A percentile compares a stretch with the other conserved stretches of the same genome.
Evolutionary conservation across 306 rosid genomes (phyloP).

Genomic region (apple (Malus domestica)): ASM211411v1 NC_041792.1:22786907-22787406

Average conservation of each 20-base stretch:
- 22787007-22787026: constrained; percentile 85
- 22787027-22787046: constrained; percentile 87
- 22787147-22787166: background rate
- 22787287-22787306: constrained; percentile 83
- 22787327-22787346: constrained; percentile 58
- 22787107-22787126: background rate
- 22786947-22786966: constrained; percentile 53
- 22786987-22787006: constrained; percentile 76
- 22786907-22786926: constrained; percentile 42
- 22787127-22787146: background rate
- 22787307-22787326: constrained; percentile 99
- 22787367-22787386: constrained; percentile 55
- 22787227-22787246: constrained; percentile 88
- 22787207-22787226: constrained; percentile 81
- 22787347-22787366: constrained; percentile 37
- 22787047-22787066: constrained; percentile 91
- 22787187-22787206: constrained; percentile 93
- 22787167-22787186: constrained; percentile 64
- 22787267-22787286: constrained; percentile 76
- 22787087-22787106: constrained; percentile 26
- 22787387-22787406: constrained; percentile 69
- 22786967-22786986: constrained; percentile 60
- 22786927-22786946: constrained; percentile 61
- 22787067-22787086: constrained; percentile 85
- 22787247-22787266: constrained; percentile 78